These are phyloP conservation scores for Phaeomoniella chlamydospora DNA, from an alignment of 2,329 filamentous ascomycete genomes.

Conservation along the genomic window DNA sequence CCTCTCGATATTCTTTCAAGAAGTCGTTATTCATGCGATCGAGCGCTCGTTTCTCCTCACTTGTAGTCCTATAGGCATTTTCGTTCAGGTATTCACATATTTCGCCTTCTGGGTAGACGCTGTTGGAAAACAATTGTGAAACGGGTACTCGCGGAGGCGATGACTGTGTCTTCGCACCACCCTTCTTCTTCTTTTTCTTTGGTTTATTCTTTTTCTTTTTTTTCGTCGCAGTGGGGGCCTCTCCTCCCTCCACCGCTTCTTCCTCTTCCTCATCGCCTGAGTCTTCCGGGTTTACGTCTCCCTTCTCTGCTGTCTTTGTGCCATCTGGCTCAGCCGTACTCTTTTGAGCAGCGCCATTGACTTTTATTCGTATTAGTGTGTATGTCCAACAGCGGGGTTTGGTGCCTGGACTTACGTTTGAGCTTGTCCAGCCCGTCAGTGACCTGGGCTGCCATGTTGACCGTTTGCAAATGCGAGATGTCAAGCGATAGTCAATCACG, in stretches of 20 bases:
- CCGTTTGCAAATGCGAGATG: no score
- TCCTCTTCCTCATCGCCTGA: constrained; percentile 40
- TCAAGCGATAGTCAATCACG: no score
- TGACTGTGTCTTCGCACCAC: constrained; percentile 53
- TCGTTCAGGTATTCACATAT: constrained; percentile 66
- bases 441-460: constrained; percentile 26
- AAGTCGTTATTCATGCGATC: constrained; percentile 71
- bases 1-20: constrained; percentile 66
- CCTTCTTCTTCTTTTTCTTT: constrained; percentile 55
- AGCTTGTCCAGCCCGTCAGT: constrained; percentile 25
- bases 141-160: constrained; percentile 61
- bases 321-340: constrained; percentile 16
- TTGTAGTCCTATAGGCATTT: constrained; percentile 65
- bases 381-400: no score
- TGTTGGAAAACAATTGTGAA: constrained; percentile 58
- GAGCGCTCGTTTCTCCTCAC: constrained; percentile 70
- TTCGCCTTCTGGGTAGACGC: constrained; percentile 62
- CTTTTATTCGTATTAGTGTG: no score
- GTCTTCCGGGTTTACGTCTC: constrained; percentile 36
- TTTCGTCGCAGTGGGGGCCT: constrained; percentile 20
- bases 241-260: constrained; percentile 25
- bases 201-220: constrained; percentile 82
- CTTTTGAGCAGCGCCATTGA: constrained; percentile 16
- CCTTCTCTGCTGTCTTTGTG: constrained; percentile 20
- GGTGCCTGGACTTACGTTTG: constrained; percentile 22